Evolutionary conservation across 2,329 filamentous ascomycete species (phyloP), one percentile per base, ranked within the genome.

Genomic region (Tothia fuscella): DNA sequence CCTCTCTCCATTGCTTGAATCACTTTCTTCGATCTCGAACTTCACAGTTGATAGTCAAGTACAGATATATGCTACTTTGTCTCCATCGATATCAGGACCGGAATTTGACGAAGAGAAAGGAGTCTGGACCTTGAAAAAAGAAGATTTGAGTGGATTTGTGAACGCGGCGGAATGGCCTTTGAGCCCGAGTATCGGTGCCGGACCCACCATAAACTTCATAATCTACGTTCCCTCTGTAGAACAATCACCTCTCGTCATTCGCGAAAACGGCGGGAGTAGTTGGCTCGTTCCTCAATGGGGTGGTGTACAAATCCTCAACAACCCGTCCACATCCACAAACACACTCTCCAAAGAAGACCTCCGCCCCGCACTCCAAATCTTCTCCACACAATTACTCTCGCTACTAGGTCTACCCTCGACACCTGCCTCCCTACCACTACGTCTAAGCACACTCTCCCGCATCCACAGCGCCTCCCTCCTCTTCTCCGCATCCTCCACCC

Each of bases 241-340:
- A 5, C 70, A 77, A 46, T 71, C 70, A 3, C 78, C 78, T 10
- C 62, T 82, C 25, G 50, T 74, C 6, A 68, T 82, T 34, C 70
- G 72, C 43, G 74, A 74, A 38, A 75, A 67, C 48, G 64, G 65
- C 25, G 73, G 68, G 6, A 87, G 14, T n/a, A 47, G 86, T 28
- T 96, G 89, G 89, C 72, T 95, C 49, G 82, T 98, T 33, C 91
- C 91, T 0, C 91, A 98, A 64, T 98, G 91, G 91, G 91, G 91
- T 28, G 79, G 80, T 6, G 76, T 84, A 2, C 70, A 74, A 41
- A 80, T 85, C 28, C 67, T 93, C 38, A 81, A 81, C 50, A 81
- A 81, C 50, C 64, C 67, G n/a, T 41, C 44, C 14, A 45, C 24
- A 49, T 48, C 24, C 53, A 54, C 51, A 37, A 47, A 61, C 6